Conservation (phyloP, 805 yeast species). For the Hanseniaspora hatyaiensis region DNA sequence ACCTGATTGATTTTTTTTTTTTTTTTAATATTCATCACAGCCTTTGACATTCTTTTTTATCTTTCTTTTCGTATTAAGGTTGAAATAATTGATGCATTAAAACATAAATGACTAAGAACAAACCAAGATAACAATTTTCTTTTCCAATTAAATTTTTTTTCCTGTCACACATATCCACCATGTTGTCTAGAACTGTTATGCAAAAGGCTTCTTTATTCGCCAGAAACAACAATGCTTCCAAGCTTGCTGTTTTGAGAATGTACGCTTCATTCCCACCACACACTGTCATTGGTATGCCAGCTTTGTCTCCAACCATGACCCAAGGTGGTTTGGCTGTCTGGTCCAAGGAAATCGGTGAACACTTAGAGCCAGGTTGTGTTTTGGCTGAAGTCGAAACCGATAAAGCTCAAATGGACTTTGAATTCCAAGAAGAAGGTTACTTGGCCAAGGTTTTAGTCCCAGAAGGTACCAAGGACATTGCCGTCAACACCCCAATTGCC, state of each 20-base stretch:
- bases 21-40: too few relatives aligned
- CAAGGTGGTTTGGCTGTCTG: constrained; percentile 85
- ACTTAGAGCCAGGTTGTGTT: constrained; percentile 81
- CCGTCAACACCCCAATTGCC: constrained; percentile 92
- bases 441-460: constrained; percentile 76
- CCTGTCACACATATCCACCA: not conserved
- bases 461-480: constrained; percentile 78
- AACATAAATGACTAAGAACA: too few relatives aligned
- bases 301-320: constrained; percentile 98
- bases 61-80: too few relatives aligned
- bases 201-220: constrained; percentile 27
- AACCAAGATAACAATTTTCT: not conserved
- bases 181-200: constrained; percentile 17
- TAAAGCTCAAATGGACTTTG: constrained; percentile 96
- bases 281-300: constrained; percentile 92
- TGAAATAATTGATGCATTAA: too few relatives aligned
- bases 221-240: constrained; percentile 23
- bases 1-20: too few relatives aligned
- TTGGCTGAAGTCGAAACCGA: constrained; percentile 96
- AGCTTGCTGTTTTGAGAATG: constrained; percentile 24
- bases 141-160: too few relatives aligned
- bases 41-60: too few relatives aligned
- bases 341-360: constrained; percentile 84
- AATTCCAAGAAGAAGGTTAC: constrained; percentile 93
- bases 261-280: constrained; percentile 59